Evolutionary conservation across 805 yeast genomes (phyloP).

Genomic region (Candida endomychidarum): DNA sequence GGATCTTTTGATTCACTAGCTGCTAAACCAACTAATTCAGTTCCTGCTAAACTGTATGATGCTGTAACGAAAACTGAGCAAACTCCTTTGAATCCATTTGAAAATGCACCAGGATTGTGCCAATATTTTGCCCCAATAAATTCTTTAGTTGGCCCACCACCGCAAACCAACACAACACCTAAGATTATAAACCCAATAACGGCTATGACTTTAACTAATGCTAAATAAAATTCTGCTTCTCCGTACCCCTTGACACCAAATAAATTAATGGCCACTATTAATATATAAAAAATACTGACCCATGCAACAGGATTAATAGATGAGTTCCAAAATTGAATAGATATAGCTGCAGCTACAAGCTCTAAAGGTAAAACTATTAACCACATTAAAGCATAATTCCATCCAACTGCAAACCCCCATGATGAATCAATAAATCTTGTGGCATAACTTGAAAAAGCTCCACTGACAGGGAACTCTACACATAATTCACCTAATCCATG

Average conservation of each 20-base stretch:
- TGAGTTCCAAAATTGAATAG: constrained; percentile 34
- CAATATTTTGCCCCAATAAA: constrained; percentile 35
- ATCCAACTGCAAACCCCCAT: constrained; percentile 43
- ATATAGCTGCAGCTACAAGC: constrained; percentile 40
- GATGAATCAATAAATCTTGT: constrained; percentile 37
- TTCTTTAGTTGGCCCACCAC: constrained; percentile 40
- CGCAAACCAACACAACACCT: constrained; percentile 37
- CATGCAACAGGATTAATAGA: constrained; percentile 37
- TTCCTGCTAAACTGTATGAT: constrained; percentile 36
- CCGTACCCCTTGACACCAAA: constrained; percentile 41
- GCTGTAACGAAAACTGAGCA: constrained; percentile 40
- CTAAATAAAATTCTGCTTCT: constrained; percentile 34
- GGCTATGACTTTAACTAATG: constrained; percentile 34
- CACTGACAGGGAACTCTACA: constrained; percentile 42
- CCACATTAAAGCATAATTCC: constrained; percentile 42
- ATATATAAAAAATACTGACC: constrained; percentile 34
- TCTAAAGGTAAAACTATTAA: constrained; percentile 37
- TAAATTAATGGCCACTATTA: constrained; percentile 28
- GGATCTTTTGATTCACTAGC: constrained; percentile 43
- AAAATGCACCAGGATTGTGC: constrained; percentile 33
- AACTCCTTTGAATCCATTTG: constrained; percentile 40
- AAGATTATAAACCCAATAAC: constrained; percentile 37
- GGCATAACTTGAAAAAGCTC: constrained; percentile 41
- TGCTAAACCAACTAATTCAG: constrained; percentile 40
- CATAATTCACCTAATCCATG: constrained; percentile 68